Conservation (phyloP, 352 stramenopile species). For the Pythium aphanidermatum region DNA sequence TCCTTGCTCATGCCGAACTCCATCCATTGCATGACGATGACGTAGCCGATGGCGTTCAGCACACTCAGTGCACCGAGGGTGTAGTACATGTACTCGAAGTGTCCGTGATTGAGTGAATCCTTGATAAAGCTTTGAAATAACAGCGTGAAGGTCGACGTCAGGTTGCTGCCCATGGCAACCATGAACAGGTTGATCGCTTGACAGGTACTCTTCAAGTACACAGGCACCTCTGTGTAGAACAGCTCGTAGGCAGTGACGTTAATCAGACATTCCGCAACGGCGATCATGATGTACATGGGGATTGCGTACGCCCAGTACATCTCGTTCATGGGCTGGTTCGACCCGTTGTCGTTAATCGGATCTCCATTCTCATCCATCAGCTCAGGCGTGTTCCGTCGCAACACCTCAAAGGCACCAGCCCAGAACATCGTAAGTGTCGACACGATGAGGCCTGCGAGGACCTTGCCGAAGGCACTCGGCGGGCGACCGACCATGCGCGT, state of each 20-base stretch:
- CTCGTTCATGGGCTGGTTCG: conserved; percentile 68
- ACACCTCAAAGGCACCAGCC: conserved; percentile 76
- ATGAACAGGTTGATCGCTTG: conserved; percentile 87
- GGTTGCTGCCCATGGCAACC: conserved; percentile 83
- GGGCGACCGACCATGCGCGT: conserved; percentile 36
- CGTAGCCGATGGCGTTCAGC: conserved; percentile 67
- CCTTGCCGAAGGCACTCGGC: conserved; percentile 75
- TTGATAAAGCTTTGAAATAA: conserved; percentile 74
- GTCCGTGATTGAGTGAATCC: conserved; percentile 66
- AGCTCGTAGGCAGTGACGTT: conserved; percentile 86
- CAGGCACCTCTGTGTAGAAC: conserved; percentile 83
- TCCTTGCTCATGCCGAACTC: conserved; percentile 82
- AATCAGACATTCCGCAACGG: conserved; percentile 84
- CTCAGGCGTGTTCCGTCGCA: conserved; percentile 43
- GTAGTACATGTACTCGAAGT: conserved; percentile 91
- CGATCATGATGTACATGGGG: conserved; percentile 77
- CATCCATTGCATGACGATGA: conserved; percentile 83
- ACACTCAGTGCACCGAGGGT: conserved; percentile 63
- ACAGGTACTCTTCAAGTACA: conserved; percentile 85
- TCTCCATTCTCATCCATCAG: conserved; percentile 26
- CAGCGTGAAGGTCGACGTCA: conserved; percentile 85
- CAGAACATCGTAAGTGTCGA: conserved; percentile 82
- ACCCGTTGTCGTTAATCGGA: conserved; percentile 49
- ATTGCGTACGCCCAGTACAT: conserved; percentile 79
- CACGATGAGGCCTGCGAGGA: conserved; percentile 65